Evolutionary conservation across 805 yeast species (phyloP), one percentile per base, ranked within the genome.

Genomic region (Wickerhamomyces alni): DNA sequence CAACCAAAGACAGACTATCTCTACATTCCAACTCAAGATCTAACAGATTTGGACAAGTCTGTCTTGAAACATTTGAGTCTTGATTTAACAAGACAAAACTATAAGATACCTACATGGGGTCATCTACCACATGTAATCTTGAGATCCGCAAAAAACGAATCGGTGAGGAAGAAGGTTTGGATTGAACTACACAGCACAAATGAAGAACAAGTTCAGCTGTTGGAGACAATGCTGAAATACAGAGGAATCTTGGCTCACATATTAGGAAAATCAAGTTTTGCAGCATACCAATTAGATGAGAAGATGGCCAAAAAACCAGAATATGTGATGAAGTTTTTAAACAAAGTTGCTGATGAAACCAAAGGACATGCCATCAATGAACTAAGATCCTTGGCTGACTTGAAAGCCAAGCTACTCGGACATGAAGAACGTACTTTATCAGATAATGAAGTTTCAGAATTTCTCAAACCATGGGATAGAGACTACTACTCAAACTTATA

Each of bases 381-480:
- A 59, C 52, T 88, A 10, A 62, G 61, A 39, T 47, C 57, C 5
- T 62, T 86, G 26, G 70, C 74, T 21, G 55, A 63, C 10, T 35
- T 66, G 34, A 67, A 69, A 41, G 48, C 57, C 24, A 54, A 54
- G 17, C 62, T 60, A n/a, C 39, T 52, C 19, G 47, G 47, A 6
- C 48, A 48, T 13, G 41, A 41, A 45, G 37, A 33, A 18, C 45
- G 47, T 36, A 41, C 42, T 9, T 47, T 54, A 10, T 47, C 60
- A 24, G 68, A 63, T 41, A 63, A 62, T 15, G 70, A 71, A 17
- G 61, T 77, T 2, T 57, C 74, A 5, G 61, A 61, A 8, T 58
- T 60, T 11, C 69, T 88, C 25, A 74, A 77, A 43, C 96, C 96
- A 1, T 93, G 98, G 98, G 98, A 93, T 59, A 72, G 95, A 44